Conservation (phyloP, 345 rosid genomes). For the Corymbia maculata region DNA sequence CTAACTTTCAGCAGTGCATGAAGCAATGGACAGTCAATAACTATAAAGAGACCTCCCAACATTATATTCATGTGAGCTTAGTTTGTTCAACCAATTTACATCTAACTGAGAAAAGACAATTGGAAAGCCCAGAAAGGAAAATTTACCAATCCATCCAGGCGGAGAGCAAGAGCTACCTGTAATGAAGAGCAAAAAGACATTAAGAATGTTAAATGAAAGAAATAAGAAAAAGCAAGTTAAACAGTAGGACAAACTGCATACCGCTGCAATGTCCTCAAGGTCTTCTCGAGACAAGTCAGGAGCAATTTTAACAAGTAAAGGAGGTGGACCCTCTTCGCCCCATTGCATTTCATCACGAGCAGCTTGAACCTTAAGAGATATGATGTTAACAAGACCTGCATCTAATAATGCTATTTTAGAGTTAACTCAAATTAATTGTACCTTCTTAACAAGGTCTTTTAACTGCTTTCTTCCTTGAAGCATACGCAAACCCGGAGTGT, state of each 20-base stretch:
- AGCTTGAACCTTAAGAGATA: slow-evolving; percentile 68
- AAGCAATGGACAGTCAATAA: not conserved
- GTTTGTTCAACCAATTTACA: not conserved
- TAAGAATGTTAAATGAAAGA: not conserved
- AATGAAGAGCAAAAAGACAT: slow-evolving; percentile 19
- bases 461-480: slow-evolving; percentile 96
- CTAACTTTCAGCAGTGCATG: not conserved
- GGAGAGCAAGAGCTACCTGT: slow-evolving; percentile 94
- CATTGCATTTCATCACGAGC: slow-evolving; percentile 99
- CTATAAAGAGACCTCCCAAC: not conserved
- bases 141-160: slow-evolving; percentile 91
- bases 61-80: not conserved
- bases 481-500: slow-evolving; percentile 90
- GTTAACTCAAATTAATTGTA: slow-evolving; percentile 2
- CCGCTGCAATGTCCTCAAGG: slow-evolving; percentile 98
- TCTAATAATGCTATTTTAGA: not conserved
- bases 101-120: not conserved
- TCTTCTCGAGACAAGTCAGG: slow-evolving; percentile 94
- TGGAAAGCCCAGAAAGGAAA: not conserved
- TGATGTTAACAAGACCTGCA: not conserved
- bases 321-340: slow-evolving; percentile 99
- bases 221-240: not conserved
- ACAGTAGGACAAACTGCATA: slow-evolving; percentile 13
- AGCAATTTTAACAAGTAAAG: slow-evolving; percentile 91
- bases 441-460: slow-evolving; percentile 93